Conservation (phyloP, 495 filamentous ascomycete species). For the Extremus antarcticus region DNA sequence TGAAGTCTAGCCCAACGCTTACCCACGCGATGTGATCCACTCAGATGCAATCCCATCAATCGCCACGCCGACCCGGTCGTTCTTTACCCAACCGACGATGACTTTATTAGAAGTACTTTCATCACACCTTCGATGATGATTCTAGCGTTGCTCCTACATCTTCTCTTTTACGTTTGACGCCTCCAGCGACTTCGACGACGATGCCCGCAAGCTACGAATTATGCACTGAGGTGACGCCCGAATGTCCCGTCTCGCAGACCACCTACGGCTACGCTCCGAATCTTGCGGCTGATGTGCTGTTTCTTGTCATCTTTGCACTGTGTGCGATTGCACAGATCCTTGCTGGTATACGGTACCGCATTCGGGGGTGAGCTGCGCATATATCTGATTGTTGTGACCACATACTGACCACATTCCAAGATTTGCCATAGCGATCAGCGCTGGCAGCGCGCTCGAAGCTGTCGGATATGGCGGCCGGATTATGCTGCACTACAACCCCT, state of each 20-base stretch:
- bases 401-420: not conserved
- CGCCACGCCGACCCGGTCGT: not conserved
- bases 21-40: no score
- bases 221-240: conserved; percentile 10
- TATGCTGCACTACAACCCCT: conserved; percentile 15
- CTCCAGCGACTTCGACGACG: no score
- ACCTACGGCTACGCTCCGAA: conserved; percentile 16
- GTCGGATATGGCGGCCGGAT: conserved; percentile 20
- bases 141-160: not conserved
- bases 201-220: no score
- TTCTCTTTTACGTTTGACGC: not conserved
- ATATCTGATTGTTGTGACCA: no score
- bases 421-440: conserved; percentile 12
- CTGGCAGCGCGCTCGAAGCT: conserved; percentile 14
- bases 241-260: conserved; percentile 13
- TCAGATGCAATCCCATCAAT: not conserved
- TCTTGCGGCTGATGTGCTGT: conserved; percentile 12
- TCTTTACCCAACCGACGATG: not conserved
- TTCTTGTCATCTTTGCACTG: conserved; percentile 17
- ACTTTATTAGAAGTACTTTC: not conserved
- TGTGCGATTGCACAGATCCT: conserved; percentile 12
- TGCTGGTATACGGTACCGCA: conserved; percentile 8
- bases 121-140: not conserved
- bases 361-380: conserved; percentile 2
- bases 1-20: no score